phyloP scores from a whole-genome alignment of 306 rosid species.

The Medicago ruthenica region DNA sequence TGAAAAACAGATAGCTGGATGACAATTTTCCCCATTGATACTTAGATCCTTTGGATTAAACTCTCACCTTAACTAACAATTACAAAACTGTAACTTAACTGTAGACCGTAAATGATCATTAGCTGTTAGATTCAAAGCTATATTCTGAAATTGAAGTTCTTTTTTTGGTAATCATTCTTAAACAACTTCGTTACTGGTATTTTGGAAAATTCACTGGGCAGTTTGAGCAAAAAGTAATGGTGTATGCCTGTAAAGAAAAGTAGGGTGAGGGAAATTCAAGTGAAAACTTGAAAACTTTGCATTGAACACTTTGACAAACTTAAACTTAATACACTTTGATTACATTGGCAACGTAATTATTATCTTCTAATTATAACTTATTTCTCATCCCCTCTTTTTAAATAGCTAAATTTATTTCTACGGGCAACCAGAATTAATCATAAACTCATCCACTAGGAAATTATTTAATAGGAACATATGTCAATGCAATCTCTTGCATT shows the following conservation, averaged over 20 bases:
- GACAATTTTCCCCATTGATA: background rate
- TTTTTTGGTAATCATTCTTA: constrained; percentile 11
- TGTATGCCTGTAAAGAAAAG: background rate
- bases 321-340: constrained; percentile 17
- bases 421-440: background rate
- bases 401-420: background rate
- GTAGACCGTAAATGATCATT: background rate
- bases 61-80: background rate
- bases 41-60: constrained; percentile 12
- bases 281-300: background rate
- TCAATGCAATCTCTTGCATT: constrained; percentile 24
- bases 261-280: background rate
- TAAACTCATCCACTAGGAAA: constrained; percentile 9
- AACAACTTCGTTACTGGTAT: constrained; percentile 10
- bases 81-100: constrained; percentile 23
- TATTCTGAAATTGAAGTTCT: constrained; percentile 22
- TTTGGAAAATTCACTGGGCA: constrained; percentile 13
- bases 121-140: constrained; percentile 16
- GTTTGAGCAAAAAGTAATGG: background rate
- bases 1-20: constrained; percentile 11
- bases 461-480: background rate
- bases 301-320: constrained; percentile 18
- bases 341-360: constrained; percentile 1
- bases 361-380: constrained; percentile 1
- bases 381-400: constrained; percentile 1